Conservation (phyloP, 2,329 filamentous ascomycete genomes). For the Hypoxylon sp. region DNA sequence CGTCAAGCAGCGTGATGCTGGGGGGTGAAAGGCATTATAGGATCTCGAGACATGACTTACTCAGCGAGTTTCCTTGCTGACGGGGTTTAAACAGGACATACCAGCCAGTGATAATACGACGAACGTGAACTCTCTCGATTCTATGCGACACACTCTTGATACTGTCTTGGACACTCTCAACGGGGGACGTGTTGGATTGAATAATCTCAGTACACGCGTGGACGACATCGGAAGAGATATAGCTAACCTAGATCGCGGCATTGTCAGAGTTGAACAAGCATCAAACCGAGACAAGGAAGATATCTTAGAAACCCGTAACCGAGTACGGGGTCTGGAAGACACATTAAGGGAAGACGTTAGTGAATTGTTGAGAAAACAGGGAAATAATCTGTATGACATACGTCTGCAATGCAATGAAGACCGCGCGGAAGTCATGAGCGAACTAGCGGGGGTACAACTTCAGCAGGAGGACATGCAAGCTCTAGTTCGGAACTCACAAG, state of each 20-base stretch:
- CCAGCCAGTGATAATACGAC: neutral
- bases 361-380: neutral
- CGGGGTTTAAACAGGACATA: conserved; percentile 5
- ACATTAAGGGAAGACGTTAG: neutral
- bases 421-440: neutral
- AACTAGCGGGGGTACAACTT: neutral
- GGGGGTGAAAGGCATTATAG: conserved; percentile 5
- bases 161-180: neutral
- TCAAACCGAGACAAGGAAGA: neutral
- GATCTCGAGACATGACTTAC: conserved; percentile 7
- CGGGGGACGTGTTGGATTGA: neutral
- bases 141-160: neutral
- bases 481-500: neutral
- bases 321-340: neutral
- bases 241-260: neutral
- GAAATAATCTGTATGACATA: neutral
- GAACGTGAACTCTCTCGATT: neutral
- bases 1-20: conserved; percentile 6
- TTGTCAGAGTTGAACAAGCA: neutral
- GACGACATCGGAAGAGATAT: neutral
- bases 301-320: neutral
- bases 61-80: conserved; percentile 8
- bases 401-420: neutral
- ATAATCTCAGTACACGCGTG: neutral
- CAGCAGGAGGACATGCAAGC: neutral